A percentile compares a stretch with the other conserved stretches of the same genome.
These are phyloP conservation scores for Kwoniella heveanensis DNA, from an alignment of 768 basidiomycete genomes.

Conservation along the genomic window DNA sequence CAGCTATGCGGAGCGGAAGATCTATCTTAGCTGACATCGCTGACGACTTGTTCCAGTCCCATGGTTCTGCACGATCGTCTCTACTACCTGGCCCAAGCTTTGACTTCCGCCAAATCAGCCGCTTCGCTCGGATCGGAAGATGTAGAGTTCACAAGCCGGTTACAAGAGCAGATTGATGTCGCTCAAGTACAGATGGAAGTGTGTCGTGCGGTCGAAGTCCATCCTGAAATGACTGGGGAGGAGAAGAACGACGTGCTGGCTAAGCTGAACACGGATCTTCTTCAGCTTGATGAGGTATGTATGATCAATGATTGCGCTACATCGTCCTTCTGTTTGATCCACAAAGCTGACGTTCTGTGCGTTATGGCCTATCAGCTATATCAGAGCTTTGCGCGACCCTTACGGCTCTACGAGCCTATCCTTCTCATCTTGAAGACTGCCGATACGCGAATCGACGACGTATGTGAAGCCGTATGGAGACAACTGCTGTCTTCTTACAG, in stretches of 20 bases:
- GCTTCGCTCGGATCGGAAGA: conserved; percentile 78
- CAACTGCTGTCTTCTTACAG: conserved; percentile 71
- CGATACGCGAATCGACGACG: conserved; percentile 80
- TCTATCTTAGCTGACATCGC: not conserved
- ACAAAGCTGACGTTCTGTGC: not conserved
- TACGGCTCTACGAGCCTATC: conserved; percentile 78
- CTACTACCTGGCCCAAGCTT: conserved; percentile 89
- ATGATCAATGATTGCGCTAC: too few relatives aligned
- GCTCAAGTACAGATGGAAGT: conserved; percentile 96
- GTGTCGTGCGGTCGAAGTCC: conserved; percentile 65
- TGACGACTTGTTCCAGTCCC: conserved; percentile 17
- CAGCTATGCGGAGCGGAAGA: not conserved
- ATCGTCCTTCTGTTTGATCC: conserved; percentile 44
- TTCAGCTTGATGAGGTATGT: conserved; percentile 81
- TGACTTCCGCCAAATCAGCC: conserved; percentile 95
- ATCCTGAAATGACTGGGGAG: conserved; percentile 45
- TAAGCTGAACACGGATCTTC: conserved; percentile 58
- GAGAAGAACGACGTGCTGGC: conserved; percentile 49
- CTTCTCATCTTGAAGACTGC: conserved; percentile 90
- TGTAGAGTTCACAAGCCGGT: conserved; percentile 90
- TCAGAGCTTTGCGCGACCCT: conserved; percentile 81
- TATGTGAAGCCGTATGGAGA: conserved; percentile 85
- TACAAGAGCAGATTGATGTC: conserved; percentile 96
- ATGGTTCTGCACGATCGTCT: conserved; percentile 68
- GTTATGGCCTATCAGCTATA: conserved; percentile 65